Evolutionary conservation across 495 filamentous ascomycete genomes (phyloP).

Genomic region (Articulospora tetracladia): DNA sequence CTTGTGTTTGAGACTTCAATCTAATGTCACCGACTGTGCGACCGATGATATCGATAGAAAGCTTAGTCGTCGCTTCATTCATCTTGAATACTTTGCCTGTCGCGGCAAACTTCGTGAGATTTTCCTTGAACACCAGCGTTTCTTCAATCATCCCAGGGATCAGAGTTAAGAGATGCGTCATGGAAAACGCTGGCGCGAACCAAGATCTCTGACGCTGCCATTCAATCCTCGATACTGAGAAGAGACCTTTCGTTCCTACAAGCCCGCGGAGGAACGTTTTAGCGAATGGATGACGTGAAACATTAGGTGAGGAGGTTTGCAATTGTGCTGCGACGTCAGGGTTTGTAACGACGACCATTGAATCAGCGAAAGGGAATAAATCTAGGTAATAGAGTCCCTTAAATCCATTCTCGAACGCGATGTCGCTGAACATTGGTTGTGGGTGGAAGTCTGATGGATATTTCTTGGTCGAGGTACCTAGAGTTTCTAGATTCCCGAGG

Average conservation of each 20-base stretch:
- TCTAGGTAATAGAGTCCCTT: constrained; percentile 28
- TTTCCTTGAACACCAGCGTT: constrained; percentile 24
- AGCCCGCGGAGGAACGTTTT: constrained; percentile 21
- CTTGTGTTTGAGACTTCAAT: not conserved
- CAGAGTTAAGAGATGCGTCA: constrained; percentile 29
- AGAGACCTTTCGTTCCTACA: constrained; percentile 26
- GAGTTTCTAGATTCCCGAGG: constrained; percentile 6
- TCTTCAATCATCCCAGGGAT: constrained; percentile 32
- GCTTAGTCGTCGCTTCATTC: constrained; percentile 30
- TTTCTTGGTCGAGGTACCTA: constrained; percentile 5
- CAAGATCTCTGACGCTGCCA: constrained; percentile 32
- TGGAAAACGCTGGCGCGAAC: constrained; percentile 36
- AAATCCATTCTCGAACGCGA: not conserved
- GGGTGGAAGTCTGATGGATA: constrained; percentile 6
- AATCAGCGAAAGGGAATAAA: constrained; percentile 28
- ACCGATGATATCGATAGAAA: constrained; percentile 37
- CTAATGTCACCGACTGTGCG: constrained; percentile 25
- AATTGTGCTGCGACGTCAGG: not conserved
- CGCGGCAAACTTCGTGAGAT: constrained; percentile 22
- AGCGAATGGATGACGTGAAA: constrained; percentile 21
- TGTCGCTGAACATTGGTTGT: constrained; percentile 5
- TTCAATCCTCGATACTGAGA: constrained; percentile 27
- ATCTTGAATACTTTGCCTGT: constrained; percentile 28
- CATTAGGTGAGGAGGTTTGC: constrained; percentile 36
- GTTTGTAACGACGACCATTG: constrained; percentile 35